Conservation (phyloP, 108 stramenopile genomes). For the Cyclotella distinguenda region DNA sequence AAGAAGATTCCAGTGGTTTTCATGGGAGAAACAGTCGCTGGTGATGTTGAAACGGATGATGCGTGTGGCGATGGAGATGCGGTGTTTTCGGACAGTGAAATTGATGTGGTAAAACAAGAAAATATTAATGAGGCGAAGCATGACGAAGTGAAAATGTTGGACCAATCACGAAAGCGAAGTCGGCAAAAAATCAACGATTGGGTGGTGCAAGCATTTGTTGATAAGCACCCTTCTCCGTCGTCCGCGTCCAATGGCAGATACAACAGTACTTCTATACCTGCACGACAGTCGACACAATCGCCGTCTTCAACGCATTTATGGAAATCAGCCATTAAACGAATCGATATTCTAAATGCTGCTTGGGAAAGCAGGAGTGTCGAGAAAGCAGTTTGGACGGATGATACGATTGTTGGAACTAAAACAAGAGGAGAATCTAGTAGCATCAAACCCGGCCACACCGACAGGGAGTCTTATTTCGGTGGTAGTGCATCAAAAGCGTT, state of each 20-base stretch:
- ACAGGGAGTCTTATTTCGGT: neutral
- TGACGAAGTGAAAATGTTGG: neutral
- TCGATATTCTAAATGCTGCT: slow-evolving; percentile 32
- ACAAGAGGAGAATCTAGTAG: neutral
- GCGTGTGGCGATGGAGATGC: slow-evolving; percentile 39
- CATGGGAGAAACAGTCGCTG: slow-evolving; percentile 32
- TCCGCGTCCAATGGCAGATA: neutral
- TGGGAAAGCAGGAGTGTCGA: slow-evolving; percentile 37
- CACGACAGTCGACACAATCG: neutral
- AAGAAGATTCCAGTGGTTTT: slow-evolving; percentile 18
- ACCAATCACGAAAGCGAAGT: neutral
- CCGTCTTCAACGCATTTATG: slow-evolving; percentile 13
- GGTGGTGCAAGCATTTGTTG: slow-evolving; percentile 31
- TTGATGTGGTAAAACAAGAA: slow-evolving; percentile 1
- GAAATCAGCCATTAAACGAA: slow-evolving; percentile 23
- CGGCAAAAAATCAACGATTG: slow-evolving; percentile 24
- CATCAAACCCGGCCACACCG: slow-evolving; percentile 3
- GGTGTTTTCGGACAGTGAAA: slow-evolving; percentile 13
- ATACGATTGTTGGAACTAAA: neutral
- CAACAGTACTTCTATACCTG: neutral
- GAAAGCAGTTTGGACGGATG: slow-evolving; percentile 11
- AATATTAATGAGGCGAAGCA: neutral
- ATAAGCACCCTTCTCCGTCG: neutral
- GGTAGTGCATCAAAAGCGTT: slow-evolving; percentile 32
- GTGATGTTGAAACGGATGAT: neutral